A percentile compares a stretch with the other conserved stretches of the same genome.
phyloP scores from a whole-genome alignment of 805 yeast species.

The Lachancea sp. region DNA sequence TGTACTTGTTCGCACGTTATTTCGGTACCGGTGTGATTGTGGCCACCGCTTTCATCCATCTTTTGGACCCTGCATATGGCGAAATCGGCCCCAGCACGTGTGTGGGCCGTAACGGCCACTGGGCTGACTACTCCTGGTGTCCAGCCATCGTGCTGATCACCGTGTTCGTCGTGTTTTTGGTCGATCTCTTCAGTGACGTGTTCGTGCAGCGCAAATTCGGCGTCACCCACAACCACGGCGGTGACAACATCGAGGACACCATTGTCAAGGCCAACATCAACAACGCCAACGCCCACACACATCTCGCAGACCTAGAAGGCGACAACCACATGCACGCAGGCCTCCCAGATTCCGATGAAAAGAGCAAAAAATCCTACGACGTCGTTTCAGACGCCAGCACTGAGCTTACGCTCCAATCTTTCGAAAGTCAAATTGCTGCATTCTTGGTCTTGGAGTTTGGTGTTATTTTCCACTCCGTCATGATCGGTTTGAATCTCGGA shows the following conservation, averaged over 20 bases:
- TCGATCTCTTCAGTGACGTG: slow-evolving; percentile 38
- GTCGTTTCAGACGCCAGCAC: slow-evolving; percentile 3
- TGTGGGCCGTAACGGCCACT: slow-evolving; percentile 39
- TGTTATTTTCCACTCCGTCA: slow-evolving; percentile 66
- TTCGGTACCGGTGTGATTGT: slow-evolving; percentile 76
- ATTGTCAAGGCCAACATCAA: slow-evolving; percentile 7
- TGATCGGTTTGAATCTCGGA: slow-evolving; percentile 65
- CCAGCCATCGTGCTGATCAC: slow-evolving; percentile 41
- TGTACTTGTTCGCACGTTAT: slow-evolving; percentile 32
- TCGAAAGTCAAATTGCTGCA: slow-evolving; percentile 34
- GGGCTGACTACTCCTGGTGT: slow-evolving; percentile 42
- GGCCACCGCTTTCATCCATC: slow-evolving; percentile 69
- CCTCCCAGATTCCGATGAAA: slow-evolving; percentile 2
- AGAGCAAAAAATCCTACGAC: slow-evolving; percentile 6
- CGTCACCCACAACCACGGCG: slow-evolving; percentile 22
- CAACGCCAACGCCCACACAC: neutral
- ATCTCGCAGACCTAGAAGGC: neutral
- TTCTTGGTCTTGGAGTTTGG: slow-evolving; percentile 65
- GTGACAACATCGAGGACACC: slow-evolving; percentile 16
- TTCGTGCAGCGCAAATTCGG: slow-evolving; percentile 36
- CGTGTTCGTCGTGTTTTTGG: slow-evolving; percentile 35
- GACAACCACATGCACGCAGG: neutral
- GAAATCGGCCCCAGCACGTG: slow-evolving; percentile 29
- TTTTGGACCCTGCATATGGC: slow-evolving; percentile 47
- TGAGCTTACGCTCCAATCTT: neutral